These are phyloP conservation scores for Solioccasus polychromus DNA, from an alignment of 768 basidiomycete species.

Conservation along the genomic window DNA sequence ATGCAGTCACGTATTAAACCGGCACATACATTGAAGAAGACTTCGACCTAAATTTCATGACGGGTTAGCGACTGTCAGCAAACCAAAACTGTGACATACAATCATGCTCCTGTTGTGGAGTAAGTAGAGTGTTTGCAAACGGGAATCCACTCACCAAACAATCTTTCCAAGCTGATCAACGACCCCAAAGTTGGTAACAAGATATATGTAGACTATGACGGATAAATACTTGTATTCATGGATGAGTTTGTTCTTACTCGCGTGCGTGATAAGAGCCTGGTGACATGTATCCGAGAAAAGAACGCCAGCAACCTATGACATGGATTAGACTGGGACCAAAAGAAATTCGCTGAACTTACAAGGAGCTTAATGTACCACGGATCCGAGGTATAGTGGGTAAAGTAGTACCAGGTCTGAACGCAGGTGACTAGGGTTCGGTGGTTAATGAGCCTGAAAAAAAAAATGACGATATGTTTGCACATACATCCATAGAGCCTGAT, in stretches of 20 bases:
- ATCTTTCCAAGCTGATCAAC: slow-evolving; percentile 29
- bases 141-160: slow-evolving; percentile 40
- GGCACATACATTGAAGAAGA: slow-evolving; percentile 47
- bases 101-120: slow-evolving; percentile 23
- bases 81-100: slow-evolving; percentile 9
- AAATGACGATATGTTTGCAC: slow-evolving; percentile 1
- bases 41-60: slow-evolving; percentile 40
- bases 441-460: slow-evolving; percentile 9
- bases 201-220: slow-evolving; percentile 46
- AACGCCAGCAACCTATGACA: slow-evolving; percentile 46
- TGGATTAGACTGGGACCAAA: background rate
- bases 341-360: slow-evolving; percentile 29
- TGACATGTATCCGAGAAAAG: slow-evolving; percentile 55
- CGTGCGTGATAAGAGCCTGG: slow-evolving; percentile 55
- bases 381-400: slow-evolving; percentile 46
- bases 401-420: slow-evolving; percentile 60
- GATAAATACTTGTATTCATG: background rate
- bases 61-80: background rate
- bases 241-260: slow-evolving; percentile 32
- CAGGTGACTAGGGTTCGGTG: slow-evolving; percentile 42
- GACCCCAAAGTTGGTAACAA: slow-evolving; percentile 40
- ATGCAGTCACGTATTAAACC: background rate
- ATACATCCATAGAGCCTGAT: slow-evolving; percentile 51
- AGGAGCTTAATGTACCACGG: slow-evolving; percentile 48
- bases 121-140: slow-evolving; percentile 1